Conservation (phyloP, 768 basidiomycete genomes). For the Russula olivacea region DNA sequence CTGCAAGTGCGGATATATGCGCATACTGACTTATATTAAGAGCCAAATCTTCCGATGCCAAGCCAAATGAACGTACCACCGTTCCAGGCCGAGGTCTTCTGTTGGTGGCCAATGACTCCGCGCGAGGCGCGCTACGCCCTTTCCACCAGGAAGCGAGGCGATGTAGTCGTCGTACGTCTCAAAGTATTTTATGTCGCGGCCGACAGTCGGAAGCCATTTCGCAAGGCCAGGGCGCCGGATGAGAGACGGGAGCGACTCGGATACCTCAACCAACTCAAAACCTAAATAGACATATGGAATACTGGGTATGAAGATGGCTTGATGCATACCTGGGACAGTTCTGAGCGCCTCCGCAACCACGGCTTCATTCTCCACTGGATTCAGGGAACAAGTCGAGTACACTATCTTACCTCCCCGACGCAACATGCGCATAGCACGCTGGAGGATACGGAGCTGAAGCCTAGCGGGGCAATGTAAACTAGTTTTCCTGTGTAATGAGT, state of each 20-base stretch:
- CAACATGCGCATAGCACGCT: slow-evolving; percentile 88
- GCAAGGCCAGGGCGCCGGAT: slow-evolving; percentile 69
- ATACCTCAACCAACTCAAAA: slow-evolving; percentile 76
- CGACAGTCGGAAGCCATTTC: slow-evolving; percentile 70
- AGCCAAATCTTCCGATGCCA: background rate
- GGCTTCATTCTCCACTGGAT: slow-evolving; percentile 96
- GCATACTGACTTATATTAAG: slow-evolving; percentile 47
- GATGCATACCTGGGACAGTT: slow-evolving; percentile 52
- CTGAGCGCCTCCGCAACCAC: slow-evolving; percentile 83
- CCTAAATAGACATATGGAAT: slow-evolving; percentile 35
- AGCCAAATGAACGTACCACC: slow-evolving; percentile 51
- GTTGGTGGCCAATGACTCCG: slow-evolving; percentile 76
- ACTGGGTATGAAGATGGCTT: background rate
- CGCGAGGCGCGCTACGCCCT: slow-evolving; percentile 56
- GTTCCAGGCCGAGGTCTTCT: slow-evolving; percentile 52
- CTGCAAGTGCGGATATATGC: slow-evolving; percentile 92
- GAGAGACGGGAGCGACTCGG: slow-evolving; percentile 63
- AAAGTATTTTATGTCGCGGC: slow-evolving; percentile 46
- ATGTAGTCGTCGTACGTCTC: slow-evolving; percentile 58
- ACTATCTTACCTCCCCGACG: slow-evolving; percentile 85
- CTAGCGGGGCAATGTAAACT: slow-evolving; percentile 39
- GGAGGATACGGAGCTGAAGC: slow-evolving; percentile 86
- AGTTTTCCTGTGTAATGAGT: background rate
- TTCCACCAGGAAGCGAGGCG: slow-evolving; percentile 42
- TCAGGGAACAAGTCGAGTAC: slow-evolving; percentile 96